Percentiles rank a stretch among this genome's conserved stretches.
Evolutionary conservation across 2,329 filamentous ascomycete genomes (phyloP).

Genomic region (Ophiosphaerella herpotricha): DNA sequence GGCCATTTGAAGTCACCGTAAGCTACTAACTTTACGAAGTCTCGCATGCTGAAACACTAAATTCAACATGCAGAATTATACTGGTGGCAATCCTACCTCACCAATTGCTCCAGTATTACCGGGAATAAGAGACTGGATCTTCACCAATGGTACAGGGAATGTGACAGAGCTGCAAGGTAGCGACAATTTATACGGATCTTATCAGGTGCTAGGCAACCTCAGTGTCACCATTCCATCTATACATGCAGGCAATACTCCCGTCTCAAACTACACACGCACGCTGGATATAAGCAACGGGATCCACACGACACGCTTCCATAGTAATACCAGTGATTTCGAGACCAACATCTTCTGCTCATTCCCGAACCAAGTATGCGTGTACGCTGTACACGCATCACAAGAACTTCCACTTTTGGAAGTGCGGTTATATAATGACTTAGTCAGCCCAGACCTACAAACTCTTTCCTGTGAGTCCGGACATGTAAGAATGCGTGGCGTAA

Average conservation of each 20-base stretch:
- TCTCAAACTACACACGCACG: slow-evolving; percentile 47
- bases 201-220: slow-evolving; percentile 55
- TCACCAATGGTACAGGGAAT: slow-evolving; percentile 56
- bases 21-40: slow-evolving; percentile 2
- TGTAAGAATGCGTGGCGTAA: slow-evolving; percentile 32
- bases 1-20: slow-evolving; percentile 53
- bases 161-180: slow-evolving; percentile 45
- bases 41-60: no score
- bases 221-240: slow-evolving; percentile 45
- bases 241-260: slow-evolving; percentile 1
- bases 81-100: slow-evolving; percentile 52
- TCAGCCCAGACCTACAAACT: slow-evolving; percentile 32
- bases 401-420: slow-evolving; percentile 50
- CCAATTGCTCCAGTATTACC: slow-evolving; percentile 44
- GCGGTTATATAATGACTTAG: slow-evolving; percentile 50
- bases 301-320: slow-evolving; percentile 34
- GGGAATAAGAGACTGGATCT: slow-evolving; percentile 54
- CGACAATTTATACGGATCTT: slow-evolving; percentile 51
- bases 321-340: slow-evolving; percentile 39
- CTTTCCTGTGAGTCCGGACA: slow-evolving; percentile 44
- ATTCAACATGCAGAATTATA: slow-evolving; percentile 44
- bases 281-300: slow-evolving; percentile 54
- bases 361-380: slow-evolving; percentile 50
- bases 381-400: slow-evolving; percentile 36
- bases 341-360: slow-evolving; percentile 53